Evolutionary conservation across 1,284 basidiomycete genomes (phyloP).

Genomic region (Lentinula novae-zelandiae): DNA sequence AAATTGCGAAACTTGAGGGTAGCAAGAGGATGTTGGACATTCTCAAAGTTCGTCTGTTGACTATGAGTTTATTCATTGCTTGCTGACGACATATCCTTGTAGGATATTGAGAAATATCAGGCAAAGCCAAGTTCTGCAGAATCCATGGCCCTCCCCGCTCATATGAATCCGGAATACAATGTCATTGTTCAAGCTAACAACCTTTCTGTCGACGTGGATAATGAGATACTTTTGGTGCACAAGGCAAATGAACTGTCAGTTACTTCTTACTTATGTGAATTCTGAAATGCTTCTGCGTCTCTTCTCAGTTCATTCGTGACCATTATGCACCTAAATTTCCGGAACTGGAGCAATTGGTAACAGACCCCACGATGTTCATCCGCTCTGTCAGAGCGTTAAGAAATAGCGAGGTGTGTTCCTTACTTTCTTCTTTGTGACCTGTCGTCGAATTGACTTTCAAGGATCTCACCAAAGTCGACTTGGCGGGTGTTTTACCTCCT

Average conservation of each 20-base stretch:
- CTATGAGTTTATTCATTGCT: background rate
- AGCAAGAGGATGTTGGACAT: conserved; percentile 85
- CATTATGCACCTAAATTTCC: conserved; percentile 97
- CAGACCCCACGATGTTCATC: conserved; percentile 91
- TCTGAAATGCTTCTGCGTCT: conserved; percentile 22
- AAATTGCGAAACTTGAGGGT: conserved; percentile 86
- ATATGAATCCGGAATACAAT: conserved; percentile 94
- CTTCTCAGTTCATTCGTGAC: conserved; percentile 87
- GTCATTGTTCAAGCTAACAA: conserved; percentile 98
- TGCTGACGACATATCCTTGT: background rate
- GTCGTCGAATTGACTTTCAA: conserved; percentile 22
- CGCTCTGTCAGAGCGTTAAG: conserved; percentile 86
- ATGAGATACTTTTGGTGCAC: conserved; percentile 95
- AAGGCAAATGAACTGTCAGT: conserved; percentile 57
- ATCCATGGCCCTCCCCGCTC: conserved; percentile 75
- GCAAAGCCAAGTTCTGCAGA: conserved; percentile 74
- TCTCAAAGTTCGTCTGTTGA: conserved; percentile 54
- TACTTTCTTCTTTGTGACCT: conserved; percentile 2
- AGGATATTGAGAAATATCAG: conserved; percentile 90
- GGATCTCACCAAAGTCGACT: conserved; percentile 82
- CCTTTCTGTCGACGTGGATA: conserved; percentile 96
- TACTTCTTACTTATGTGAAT: conserved; percentile 39
- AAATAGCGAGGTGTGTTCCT: conserved; percentile 66
- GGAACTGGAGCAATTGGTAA: conserved; percentile 93
- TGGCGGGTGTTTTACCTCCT: conserved; percentile 81